Percentiles rank a stretch among this genome's conserved stretches.
phyloP scores from a whole-genome alignment of 129 eudicot genomes.

The Oenanthe sinensis region DNA sequence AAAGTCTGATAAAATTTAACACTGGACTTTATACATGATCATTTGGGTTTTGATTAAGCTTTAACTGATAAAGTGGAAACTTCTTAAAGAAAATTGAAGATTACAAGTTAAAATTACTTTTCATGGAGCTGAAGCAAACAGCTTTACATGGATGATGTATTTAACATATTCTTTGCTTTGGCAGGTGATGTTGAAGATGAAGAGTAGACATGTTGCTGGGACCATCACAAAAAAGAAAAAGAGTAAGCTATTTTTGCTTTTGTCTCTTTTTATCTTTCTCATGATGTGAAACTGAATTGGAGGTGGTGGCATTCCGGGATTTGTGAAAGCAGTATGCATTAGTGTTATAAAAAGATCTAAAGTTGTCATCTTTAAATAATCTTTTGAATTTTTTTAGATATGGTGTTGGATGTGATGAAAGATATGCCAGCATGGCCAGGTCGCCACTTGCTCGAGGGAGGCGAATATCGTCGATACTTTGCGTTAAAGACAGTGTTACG shows the following conservation, averaged over 20 bases:
- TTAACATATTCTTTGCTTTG: constrained; percentile 3
- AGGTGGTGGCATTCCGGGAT: constrained; percentile 64
- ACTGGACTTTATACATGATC: background rate
- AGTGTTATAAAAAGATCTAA: constrained; percentile 19
- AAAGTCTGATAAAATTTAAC: background rate
- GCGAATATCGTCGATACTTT: constrained; percentile 64
- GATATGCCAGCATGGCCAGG: constrained; percentile 94
- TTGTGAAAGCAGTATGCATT: constrained; percentile 60
- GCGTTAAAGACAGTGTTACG: constrained; percentile 69
- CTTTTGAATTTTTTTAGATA: constrained; percentile 41
- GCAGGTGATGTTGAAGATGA: constrained; percentile 95
- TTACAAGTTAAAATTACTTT: constrained; percentile 15
- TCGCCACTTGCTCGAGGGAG: constrained; percentile 82
- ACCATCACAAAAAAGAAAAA: constrained; percentile 98
- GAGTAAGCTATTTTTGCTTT: constrained; percentile 53
- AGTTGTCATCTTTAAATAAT: constrained; percentile 22
- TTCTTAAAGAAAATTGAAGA: background rate
- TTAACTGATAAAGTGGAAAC: constrained; percentile 1
- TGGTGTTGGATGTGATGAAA: constrained; percentile 75
- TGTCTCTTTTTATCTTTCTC: constrained; percentile 22
- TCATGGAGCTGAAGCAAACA: constrained; percentile 10
- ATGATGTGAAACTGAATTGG: constrained; percentile 33
- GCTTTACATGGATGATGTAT: constrained; percentile 10
- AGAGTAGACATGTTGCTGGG: constrained; percentile 99
- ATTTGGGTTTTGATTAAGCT: constrained; percentile 2